Evolutionary conservation across 768 basidiomycete genomes (phyloP).

Genomic region (Pleurotus tuber-regium): DNA sequence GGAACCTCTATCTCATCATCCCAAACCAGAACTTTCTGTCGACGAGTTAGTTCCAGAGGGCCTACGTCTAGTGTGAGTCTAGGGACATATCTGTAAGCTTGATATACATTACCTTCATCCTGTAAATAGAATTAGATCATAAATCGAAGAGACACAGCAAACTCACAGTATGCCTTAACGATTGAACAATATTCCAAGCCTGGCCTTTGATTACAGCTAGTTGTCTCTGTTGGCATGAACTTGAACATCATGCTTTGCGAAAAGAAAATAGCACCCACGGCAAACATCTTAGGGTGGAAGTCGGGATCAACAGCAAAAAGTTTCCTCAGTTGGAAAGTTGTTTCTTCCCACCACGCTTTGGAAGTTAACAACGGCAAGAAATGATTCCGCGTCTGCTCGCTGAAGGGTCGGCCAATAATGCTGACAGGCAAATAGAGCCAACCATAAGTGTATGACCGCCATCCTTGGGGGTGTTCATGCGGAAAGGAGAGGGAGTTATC

Average conservation of each 20-base stretch:
- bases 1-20: constrained; percentile 79
- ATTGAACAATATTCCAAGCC: constrained; percentile 88
- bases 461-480: constrained; percentile 82
- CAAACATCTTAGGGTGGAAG: constrained; percentile 90
- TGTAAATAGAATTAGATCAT: constrained; percentile 24
- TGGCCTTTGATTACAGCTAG: constrained; percentile 91
- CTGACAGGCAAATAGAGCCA: constrained; percentile 88
- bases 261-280: constrained; percentile 38
- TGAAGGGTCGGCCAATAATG: constrained; percentile 83
- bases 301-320: constrained; percentile 81
- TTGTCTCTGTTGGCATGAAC: constrained; percentile 54
- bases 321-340: constrained; percentile 71
- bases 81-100: neutral
- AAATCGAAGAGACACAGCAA: constrained; percentile 3
- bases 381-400: constrained; percentile 75
- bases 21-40: constrained; percentile 79
- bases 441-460: constrained; percentile 81
- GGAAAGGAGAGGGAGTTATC: constrained; percentile 93
- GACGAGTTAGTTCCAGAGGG: constrained; percentile 87
- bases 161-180: constrained; percentile 71
- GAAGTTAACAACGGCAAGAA: constrained; percentile 82
- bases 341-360: constrained; percentile 89
- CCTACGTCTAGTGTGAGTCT: constrained; percentile 39
- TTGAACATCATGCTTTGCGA: constrained; percentile 5
- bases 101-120: constrained; percentile 65